These are phyloP conservation scores for Monosporozyma unispora DNA, from an alignment of 805 yeast species.

Conservation along the genomic window DNA sequence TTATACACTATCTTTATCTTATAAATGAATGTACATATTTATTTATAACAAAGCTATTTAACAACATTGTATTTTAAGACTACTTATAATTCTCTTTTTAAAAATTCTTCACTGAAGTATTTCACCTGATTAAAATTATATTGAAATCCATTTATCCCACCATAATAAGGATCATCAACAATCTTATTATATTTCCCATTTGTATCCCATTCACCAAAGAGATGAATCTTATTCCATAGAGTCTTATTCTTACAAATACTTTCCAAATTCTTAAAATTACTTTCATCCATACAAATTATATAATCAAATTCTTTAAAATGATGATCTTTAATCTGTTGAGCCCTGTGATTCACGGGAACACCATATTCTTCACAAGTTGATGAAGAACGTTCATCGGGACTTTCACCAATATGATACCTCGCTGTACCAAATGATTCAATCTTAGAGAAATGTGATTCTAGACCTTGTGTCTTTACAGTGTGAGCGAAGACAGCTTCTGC, in stretches of 20 bases:
- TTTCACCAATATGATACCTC: conserved; percentile 73
- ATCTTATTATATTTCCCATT: conserved; percentile 42
- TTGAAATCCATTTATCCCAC: conserved; percentile 78
- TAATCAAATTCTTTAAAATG: conserved; percentile 58
- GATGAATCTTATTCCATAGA: conserved; percentile 36
- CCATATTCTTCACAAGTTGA: conserved; percentile 60
- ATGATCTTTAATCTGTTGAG: conserved; percentile 51
- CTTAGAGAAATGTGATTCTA: conserved; percentile 34
- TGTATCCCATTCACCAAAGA: conserved; percentile 79
- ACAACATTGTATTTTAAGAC: too few species aligned
- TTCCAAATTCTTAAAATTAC: conserved; percentile 44
- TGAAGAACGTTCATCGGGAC: conserved; percentile 69
- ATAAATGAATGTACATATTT: too few species aligned
- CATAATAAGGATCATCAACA: conserved; percentile 90
- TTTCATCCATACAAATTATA: conserved; percentile 62
- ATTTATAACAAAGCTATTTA: too few species aligned
- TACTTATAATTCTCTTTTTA: conserved; percentile 40
- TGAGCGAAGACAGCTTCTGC: conserved; percentile 87
- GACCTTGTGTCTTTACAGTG: conserved; percentile 42
- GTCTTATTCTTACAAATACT: conserved; percentile 38
- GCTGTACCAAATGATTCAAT: conserved; percentile 89
- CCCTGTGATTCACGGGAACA: conserved; percentile 64
- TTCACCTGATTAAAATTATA: conserved; percentile 62
- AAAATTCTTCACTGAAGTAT: conserved; percentile 66
- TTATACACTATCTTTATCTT: too few species aligned